Conservation (phyloP, 2,329 filamentous ascomycete genomes). For the Aureobasidium uvarum region DNA sequence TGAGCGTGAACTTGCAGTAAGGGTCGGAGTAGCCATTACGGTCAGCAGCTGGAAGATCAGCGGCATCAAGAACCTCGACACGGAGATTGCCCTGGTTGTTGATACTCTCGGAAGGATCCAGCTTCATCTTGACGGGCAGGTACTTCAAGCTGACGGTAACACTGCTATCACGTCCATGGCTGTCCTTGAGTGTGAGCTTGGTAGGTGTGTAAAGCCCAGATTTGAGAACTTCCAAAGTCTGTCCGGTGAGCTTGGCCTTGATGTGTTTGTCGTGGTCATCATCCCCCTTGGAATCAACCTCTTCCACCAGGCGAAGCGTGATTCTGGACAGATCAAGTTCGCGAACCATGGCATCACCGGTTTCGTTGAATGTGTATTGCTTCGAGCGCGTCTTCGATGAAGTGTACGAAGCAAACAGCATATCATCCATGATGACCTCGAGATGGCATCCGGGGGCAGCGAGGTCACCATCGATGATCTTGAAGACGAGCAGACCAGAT, state of each 20-base stretch:
- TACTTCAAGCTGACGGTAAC: constrained; percentile 93
- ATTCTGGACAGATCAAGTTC: constrained; percentile 96
- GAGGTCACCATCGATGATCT: constrained; percentile 85
- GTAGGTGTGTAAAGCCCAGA: constrained; percentile 91
- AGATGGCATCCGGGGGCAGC: constrained; percentile 72
- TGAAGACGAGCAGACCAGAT: constrained; percentile 91
- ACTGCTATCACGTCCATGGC: constrained; percentile 71
- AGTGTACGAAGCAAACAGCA: constrained; percentile 83
- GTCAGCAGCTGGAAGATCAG: constrained; percentile 87
- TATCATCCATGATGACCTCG: constrained; percentile 91
- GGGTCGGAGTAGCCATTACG: constrained; percentile 96
- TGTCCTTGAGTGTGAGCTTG: constrained; percentile 72
- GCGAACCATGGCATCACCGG: constrained; percentile 87
- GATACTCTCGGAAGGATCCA: constrained; percentile 94
- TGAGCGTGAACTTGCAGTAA: constrained; percentile 91
- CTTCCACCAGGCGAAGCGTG: constrained; percentile 81
- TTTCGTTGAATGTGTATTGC: constrained; percentile 73
- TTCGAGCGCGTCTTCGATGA: constrained; percentile 72
- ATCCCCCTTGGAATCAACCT: constrained; percentile 69
- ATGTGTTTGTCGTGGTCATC: constrained; percentile 65
- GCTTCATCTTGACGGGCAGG: constrained; percentile 87
- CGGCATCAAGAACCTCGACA: constrained; percentile 85
- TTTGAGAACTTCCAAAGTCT: constrained; percentile 82
- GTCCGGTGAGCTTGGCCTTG: constrained; percentile 77
- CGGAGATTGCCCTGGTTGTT: constrained; percentile 97